These are phyloP conservation scores for Rubus parviflorus DNA, from an alignment of 306 rosid genomes.

Conservation along the genomic window DNA sequence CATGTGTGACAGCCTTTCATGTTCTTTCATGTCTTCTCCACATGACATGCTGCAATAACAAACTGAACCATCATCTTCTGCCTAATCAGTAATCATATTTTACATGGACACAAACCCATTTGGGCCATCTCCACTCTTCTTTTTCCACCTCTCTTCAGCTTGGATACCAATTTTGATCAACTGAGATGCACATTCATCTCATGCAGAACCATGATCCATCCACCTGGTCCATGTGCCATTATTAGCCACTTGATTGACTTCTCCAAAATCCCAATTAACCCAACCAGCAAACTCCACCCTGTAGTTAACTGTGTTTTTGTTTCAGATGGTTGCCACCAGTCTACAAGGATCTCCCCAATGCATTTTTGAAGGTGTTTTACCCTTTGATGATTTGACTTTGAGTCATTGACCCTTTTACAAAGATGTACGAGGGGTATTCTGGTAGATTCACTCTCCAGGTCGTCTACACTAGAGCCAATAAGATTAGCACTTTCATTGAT, in stretches of 20 bases:
- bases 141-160: neutral
- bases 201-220: neutral
- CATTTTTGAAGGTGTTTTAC: neutral
- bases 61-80: neutral
- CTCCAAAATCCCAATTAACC: slow-evolving; percentile 12
- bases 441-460: slow-evolving; percentile 24
- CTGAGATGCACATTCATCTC: neutral
- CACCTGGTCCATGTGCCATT: slow-evolving; percentile 56
- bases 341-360: neutral
- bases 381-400: neutral
- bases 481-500: neutral
- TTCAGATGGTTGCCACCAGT: neutral
- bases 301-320: neutral
- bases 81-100: slow-evolving; percentile 1
- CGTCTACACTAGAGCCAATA: slow-evolving; percentile 23
- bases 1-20: slow-evolving; percentile 47
- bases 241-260: slow-evolving; percentile 21
- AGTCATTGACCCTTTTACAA: neutral
- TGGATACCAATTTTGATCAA: neutral
- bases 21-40: slow-evolving; percentile 23
- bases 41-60: slow-evolving; percentile 33
- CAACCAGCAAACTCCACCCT: slow-evolving; percentile 1
- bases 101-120: slow-evolving; percentile 8
- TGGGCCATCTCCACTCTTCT: neutral
- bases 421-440: slow-evolving; percentile 25